Evolutionary conservation across 441 rosid species (phyloP).

Genomic region (Adansonia madagascariensis): DNA sequence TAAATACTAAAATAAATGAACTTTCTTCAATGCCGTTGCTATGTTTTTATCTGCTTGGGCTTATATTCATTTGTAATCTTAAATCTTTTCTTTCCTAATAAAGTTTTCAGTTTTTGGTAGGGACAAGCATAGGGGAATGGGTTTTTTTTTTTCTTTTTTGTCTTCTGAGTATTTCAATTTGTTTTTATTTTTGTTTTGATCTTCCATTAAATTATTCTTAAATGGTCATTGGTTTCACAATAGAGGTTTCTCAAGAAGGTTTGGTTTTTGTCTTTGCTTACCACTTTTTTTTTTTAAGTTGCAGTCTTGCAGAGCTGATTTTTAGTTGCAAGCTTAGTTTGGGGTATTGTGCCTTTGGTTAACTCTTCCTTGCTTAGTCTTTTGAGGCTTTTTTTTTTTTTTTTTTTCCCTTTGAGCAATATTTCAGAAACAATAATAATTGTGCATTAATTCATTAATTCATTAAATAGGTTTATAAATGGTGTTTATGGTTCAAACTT

Average conservation of each 20-base stretch:
- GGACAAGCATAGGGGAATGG: conserved; percentile 52
- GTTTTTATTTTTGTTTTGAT: conserved; percentile 28
- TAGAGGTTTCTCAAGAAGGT: conserved; percentile 41
- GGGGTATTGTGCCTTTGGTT: conserved; percentile 35
- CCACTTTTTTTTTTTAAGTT: conserved; percentile 26
- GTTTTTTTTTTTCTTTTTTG: conserved; percentile 49
- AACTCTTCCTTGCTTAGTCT: conserved; percentile 24
- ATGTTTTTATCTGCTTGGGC: conserved; percentile 68
- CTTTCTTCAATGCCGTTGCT: conserved; percentile 32
- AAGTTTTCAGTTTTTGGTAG: conserved; percentile 41
- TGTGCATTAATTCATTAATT: conserved; percentile 14
- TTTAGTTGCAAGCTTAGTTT: conserved; percentile 25
- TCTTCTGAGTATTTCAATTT: conserved; percentile 57
- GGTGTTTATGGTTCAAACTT: neutral
- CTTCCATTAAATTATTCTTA: conserved; percentile 26
- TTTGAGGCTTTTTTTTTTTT: conserved; percentile 12
- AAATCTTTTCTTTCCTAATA: conserved; percentile 30
- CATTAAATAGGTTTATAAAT: neutral
- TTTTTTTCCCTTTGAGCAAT: neutral
- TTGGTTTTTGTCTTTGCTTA: conserved; percentile 41
- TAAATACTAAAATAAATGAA: conserved; percentile 1
- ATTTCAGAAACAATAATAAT: conserved; percentile 25
- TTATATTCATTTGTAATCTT: conserved; percentile 41
- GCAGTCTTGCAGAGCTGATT: conserved; percentile 24
- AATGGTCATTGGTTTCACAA: conserved; percentile 38